Base-by-base conservation (phyloP, 495 filamentous ascomycete genomes). In the Lichina pygmaea region DNA sequence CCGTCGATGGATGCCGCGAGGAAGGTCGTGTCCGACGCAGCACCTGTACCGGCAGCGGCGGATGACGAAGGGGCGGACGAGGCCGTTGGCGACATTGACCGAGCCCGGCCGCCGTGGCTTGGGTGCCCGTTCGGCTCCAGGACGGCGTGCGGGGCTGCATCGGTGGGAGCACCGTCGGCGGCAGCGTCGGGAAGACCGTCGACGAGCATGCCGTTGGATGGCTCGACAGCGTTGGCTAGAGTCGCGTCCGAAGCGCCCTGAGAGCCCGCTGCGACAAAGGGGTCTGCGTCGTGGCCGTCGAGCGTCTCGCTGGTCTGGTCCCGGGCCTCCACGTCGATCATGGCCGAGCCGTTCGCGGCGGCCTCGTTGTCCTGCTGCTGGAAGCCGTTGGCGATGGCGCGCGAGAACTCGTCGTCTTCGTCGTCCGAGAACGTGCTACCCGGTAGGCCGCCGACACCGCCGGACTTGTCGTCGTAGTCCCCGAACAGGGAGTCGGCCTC, bases 1-100 rank as follows among this genome's bases (percentile, higher is more conserved):
- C 89, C 89, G 59, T 95, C 81, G 6, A 91, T 80, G 1, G 79
- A 78, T 13, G 86, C 78, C 42, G 81, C 77, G 34, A 95, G 65
- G 57, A 97, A 95, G 10, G 76, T 86, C 31, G 70, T 74, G 42
- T 83, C 72, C 0, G 63, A 73, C 36, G 55, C 54, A 2, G 48
- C 47, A 6, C 45, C 46, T 2, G 48, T 45, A 6, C 45, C 46
- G 34, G 55, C 51, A 17, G 55, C 48, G 32, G 51, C 38, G 34
- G 53, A 33, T 46, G 42, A 33, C 11, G 44, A 48, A 11, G 36
- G 36, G 32, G 37, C 5, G 43, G 37, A 36, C n/a, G 24, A 24
- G 32, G 32, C n/a, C 24, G 24, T 24, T 24, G 1, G 24, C 37
- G n/a, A n/a, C 41, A 36, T 37, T 16, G 15, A 7, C 24, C 38